These are phyloP conservation scores for Wickerhamomyces pijperi DNA, from an alignment of 805 yeast genomes.

Conservation along the genomic window DNA sequence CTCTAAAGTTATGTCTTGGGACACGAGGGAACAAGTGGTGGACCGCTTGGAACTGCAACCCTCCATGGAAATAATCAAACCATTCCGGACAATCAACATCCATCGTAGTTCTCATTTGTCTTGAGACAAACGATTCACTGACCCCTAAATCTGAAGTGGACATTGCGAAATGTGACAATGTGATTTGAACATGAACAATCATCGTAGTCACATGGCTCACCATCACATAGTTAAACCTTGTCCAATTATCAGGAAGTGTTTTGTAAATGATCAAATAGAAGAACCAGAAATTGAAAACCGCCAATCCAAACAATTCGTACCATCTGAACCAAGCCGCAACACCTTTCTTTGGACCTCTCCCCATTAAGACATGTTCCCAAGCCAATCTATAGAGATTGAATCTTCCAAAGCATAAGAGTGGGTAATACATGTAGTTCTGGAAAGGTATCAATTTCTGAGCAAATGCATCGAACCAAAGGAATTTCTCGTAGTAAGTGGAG, in stretches of 20 bases:
- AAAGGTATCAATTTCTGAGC: constrained; percentile 49
- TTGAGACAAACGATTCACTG: constrained; percentile 65
- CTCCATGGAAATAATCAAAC: constrained; percentile 88
- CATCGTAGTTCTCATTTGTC: constrained; percentile 87
- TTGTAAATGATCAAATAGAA: constrained; percentile 51
- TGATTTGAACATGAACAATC: constrained; percentile 91
- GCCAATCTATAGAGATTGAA: constrained; percentile 76
- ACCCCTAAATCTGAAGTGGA: constrained; percentile 80
- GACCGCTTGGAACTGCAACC: constrained; percentile 82
- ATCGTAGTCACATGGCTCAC: constrained; percentile 73
- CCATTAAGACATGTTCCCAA: constrained; percentile 65
- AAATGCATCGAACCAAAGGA: constrained; percentile 53
- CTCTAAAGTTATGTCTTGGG: constrained; percentile 79
- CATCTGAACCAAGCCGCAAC: constrained; percentile 82
- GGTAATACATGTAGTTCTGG: constrained; percentile 67
- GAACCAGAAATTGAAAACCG: constrained; percentile 72
- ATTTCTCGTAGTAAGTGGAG: constrained; percentile 70
- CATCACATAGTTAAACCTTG: constrained; percentile 47
- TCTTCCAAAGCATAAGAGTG: constrained; percentile 71
- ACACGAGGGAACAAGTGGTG: constrained; percentile 85
- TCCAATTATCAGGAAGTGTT: constrained; percentile 38
- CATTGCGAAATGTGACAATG: constrained; percentile 87
- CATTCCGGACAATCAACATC: constrained; percentile 91
- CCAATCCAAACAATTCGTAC: constrained; percentile 60
- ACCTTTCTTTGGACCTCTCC: constrained; percentile 72